Evolutionary conservation across 805 yeast species (phyloP), one percentile per base, ranked within the genome.

Genomic region (Metschnikowia vanudenii): DNA sequence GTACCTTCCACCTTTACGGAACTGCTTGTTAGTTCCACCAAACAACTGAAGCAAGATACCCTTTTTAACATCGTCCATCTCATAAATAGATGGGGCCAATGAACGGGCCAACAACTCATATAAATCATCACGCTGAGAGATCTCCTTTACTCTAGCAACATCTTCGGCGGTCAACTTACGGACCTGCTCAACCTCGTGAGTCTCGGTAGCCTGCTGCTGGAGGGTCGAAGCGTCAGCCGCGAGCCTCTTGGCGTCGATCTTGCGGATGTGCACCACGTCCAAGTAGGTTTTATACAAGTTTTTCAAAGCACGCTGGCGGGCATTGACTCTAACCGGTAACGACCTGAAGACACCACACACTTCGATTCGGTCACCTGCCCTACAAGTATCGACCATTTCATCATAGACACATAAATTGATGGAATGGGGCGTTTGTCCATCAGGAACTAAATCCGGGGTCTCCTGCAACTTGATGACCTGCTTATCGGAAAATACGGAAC

Each of bases 371-470:
- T 94, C 99, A 75, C 99, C 99, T 8, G 99, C 97, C 58, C 96
- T 80, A 59, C 96, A 86, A 44, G 87, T 77, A 65, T 94, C 99
- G 1, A 94, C 99, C 51, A 94, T 75, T 64, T 94, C 98, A 66
- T 94, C 99, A 62, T 92, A 94, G 1, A 88, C 96, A 71, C 97
- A 89, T 24, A 94, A 71, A 6, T 96, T 88, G 39, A 94, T 88
- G 12, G 97, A 85, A 66, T 94, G 99, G 1, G 99, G 99, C 2
- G 99, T 94, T 68, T 94, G 99, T 14, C 99, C 99, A 68, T 88
- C 98, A 3, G 99, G 99, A 13, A 92, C 96, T 51, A 82, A 76
- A 65, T 94, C 99, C 0, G 97, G 97, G 0, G 96, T 90, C 67
- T 94, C 99, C 68, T 94, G 99, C 35, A 94, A 71, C 59, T 88